Evolutionary conservation across 306 rosid species (phyloP).

Genomic region (Chamaecrista fasciculata): DNA sequence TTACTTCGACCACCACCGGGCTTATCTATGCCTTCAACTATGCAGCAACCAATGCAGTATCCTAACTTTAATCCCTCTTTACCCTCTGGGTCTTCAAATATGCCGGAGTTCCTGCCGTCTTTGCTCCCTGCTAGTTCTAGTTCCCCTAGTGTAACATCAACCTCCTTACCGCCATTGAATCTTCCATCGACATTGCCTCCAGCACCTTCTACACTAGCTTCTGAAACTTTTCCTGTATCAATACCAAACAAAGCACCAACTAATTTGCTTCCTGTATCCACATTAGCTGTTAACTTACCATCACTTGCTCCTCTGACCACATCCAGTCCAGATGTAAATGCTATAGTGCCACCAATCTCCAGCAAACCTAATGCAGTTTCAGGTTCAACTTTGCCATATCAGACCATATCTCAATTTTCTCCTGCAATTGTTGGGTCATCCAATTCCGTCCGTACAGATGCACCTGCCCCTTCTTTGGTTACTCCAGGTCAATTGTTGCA

Average conservation of each 20-base stretch:
- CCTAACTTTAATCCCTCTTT: conserved; percentile 60
- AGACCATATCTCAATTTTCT: conserved; percentile 50
- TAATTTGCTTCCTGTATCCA: conserved; percentile 41
- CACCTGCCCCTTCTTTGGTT: conserved; percentile 59
- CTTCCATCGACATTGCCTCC: conserved; percentile 37
- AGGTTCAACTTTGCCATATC: conserved; percentile 53
- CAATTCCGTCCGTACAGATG: conserved; percentile 42
- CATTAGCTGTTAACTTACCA: conserved; percentile 43
- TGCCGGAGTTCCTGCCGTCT: conserved; percentile 58
- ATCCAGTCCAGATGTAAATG: conserved; percentile 48
- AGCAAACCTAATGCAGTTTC: conserved; percentile 52
- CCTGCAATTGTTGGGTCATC: conserved; percentile 58
- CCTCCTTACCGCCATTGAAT: conserved; percentile 39
- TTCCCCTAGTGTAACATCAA: conserved; percentile 40
- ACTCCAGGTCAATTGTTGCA: conserved; percentile 90
- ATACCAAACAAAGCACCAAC: conserved; percentile 50
- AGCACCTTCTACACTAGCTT: conserved; percentile 42
- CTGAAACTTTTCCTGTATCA: conserved; percentile 54
- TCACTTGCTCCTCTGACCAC: conserved; percentile 51
- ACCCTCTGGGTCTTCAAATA: conserved; percentile 58
- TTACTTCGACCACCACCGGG: conserved; percentile 85
- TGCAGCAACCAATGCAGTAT: conserved; percentile 81
- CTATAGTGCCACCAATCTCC: conserved; percentile 43
- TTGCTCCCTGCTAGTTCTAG: conserved; percentile 48
- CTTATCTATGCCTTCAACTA: conserved; percentile 64